Percentiles rank a stretch among this genome's conserved stretches.
Evolutionary conservation across 495 filamentous ascomycete genomes (phyloP).

Genomic region (Aspergillus nanangensis): DNA sequence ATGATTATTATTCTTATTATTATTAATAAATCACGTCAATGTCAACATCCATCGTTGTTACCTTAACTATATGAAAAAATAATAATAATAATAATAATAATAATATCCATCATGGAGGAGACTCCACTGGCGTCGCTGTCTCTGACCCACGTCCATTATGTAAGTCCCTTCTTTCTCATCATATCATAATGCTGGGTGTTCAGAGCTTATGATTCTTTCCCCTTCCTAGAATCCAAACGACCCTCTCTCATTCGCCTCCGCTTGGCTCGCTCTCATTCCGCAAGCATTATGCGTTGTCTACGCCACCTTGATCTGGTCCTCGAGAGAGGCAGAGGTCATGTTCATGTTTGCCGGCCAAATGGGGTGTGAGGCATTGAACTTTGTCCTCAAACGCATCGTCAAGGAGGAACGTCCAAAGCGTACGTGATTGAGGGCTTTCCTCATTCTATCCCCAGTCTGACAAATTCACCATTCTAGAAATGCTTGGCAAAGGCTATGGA

Average conservation of each 20-base stretch:
- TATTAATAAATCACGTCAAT: no score
- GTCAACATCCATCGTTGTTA: no score
- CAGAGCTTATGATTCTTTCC: neutral
- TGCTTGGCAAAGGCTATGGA: slow-evolving; percentile 89
- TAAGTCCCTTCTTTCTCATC: slow-evolving; percentile 38
- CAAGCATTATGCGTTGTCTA: slow-evolving; percentile 89
- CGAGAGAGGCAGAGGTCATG: slow-evolving; percentile 83
- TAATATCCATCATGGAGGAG: slow-evolving; percentile 54
- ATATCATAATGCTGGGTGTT: no score
- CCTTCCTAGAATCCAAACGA: slow-evolving; percentile 78
- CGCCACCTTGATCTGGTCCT: slow-evolving; percentile 81
- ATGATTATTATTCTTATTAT: no score
- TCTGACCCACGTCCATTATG: slow-evolving; percentile 95
- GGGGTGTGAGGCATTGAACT: slow-evolving; percentile 91
- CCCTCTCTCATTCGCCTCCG: slow-evolving; percentile 77
- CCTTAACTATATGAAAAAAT: no score
- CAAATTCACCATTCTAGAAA: slow-evolving; percentile 46
- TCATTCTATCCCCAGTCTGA: neutral
- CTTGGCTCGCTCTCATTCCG: slow-evolving; percentile 89
- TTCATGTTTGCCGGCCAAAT: slow-evolving; percentile 92
- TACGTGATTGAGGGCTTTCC: slow-evolving; percentile 26
- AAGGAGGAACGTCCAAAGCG: slow-evolving; percentile 83
- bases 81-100: no score
- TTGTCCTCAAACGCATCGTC: slow-evolving; percentile 80
- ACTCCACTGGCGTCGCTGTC: slow-evolving; percentile 81